Evolutionary conservation across 2,329 filamentous ascomycete species (phyloP), one percentile per base, ranked within the genome.

Genomic region (Verruconis gallopava): DNA sequence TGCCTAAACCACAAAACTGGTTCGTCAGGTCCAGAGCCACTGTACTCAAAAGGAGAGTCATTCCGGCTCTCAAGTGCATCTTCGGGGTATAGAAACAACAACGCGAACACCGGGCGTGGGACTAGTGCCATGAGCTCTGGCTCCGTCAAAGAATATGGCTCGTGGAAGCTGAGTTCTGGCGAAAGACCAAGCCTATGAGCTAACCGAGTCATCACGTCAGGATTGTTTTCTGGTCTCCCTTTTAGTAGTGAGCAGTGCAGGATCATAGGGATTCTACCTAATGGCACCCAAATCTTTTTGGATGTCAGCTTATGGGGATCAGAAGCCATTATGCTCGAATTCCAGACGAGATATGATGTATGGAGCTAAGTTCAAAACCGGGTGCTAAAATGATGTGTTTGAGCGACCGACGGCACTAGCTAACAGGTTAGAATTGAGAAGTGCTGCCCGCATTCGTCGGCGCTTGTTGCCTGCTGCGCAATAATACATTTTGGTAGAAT

Each of bases 1-100:
- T 77, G 73, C 46, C 64, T 66, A 54, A 73, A 74, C 72, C 72
- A 77, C 17, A 75, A 56, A 3, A 75, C 64, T 0, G 71, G 69
- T 44, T 76, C 71, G 2, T 59, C 48, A 0, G 59, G 53, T 17
- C 72, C 72, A 15, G 51, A 63, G 6, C 63, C 64, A 3, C 59
- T 49, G 48, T 76, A 75, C 5, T 59, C 53, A 2, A 50, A 43
- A 36, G 60, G 62, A 20, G 56, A 53, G 3, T 55, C 56, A 12
- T 60, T 55, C 37, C 55, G 51, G 45, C 60, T 46, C 48, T 62
- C 68, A 39, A 66, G 47, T 13, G 50, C 43, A n/a, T 55, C 59
- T 5, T 58, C 43, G 2, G 70, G 69, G 14, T 66, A 66, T 49
- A 72, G 72, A 52, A 74, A 65, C 39, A 76, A 62, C 5, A 76